Conservation (phyloP, 768 basidiomycete species). For the Aureoboletus auriporus region DNA sequence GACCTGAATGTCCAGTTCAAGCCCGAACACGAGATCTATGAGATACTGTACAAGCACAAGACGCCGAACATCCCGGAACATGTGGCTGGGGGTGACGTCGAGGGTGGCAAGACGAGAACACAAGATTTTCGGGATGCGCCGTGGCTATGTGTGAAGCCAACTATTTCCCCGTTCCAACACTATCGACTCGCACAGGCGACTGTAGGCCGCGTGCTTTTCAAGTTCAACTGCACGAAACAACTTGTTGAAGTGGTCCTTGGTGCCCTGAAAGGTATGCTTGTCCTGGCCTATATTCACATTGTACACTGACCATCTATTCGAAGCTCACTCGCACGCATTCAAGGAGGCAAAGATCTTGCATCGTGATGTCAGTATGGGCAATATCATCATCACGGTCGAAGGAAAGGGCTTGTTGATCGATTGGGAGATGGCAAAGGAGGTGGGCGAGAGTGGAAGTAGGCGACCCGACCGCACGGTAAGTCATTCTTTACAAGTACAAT, state of each 20-base stretch:
- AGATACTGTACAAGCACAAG: neutral
- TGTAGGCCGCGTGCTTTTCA: neutral
- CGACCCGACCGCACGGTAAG: no score
- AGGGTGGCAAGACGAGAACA: neutral
- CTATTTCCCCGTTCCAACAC: neutral
- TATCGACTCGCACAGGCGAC: neutral
- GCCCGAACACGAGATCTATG: neutral
- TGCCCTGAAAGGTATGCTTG: neutral
- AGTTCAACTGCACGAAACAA: neutral
- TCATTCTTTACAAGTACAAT: no score
- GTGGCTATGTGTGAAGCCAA: neutral
- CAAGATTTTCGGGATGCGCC: no score
- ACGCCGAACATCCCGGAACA: neutral
- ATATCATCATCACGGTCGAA: no score
- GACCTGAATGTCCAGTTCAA: neutral
- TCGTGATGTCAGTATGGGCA: no score
- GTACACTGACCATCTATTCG: neutral
- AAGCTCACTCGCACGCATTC: neutral
- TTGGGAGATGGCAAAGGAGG: no score
- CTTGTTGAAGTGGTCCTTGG: neutral
- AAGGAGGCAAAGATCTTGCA: neutral
- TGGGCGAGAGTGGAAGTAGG: no score
- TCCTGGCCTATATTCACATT: neutral
- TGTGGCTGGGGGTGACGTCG: neutral
- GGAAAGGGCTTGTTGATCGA: no score